Conservation (phyloP, 768 basidiomycete genomes). For the Fomitopsis pulvina region DNA sequence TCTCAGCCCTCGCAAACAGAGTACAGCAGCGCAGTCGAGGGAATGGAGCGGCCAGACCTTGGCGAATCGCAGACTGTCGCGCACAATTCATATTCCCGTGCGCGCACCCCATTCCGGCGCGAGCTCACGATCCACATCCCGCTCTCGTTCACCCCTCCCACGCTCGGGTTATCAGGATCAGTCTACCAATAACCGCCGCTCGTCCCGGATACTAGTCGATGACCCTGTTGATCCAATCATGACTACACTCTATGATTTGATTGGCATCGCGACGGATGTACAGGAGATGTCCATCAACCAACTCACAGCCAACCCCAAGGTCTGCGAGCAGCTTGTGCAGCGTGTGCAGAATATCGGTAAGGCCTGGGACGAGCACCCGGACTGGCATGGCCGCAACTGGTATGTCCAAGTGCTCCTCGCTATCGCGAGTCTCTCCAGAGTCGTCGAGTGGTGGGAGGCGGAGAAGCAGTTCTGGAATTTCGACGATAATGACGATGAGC, state of each 20-base stretch:
- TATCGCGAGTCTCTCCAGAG: conserved; percentile 90
- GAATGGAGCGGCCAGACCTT: conserved; percentile 46
- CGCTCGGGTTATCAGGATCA: conserved; percentile 62
- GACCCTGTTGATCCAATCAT: conserved; percentile 88
- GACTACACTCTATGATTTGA: conserved; percentile 85
- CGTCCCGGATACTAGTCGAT: conserved; percentile 78
- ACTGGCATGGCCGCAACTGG: conserved; percentile 98
- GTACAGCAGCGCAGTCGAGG: conserved; percentile 34
- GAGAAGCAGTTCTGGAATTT: conserved; percentile 99
- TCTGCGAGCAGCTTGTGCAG: conserved; percentile 82
- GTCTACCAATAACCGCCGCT: conserved; percentile 63
- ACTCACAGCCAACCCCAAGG: conserved; percentile 79
- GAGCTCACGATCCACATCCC: conserved; percentile 90
- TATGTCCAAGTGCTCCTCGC: conserved; percentile 96
- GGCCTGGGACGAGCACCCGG: conserved; percentile 96
- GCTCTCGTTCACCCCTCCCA: conserved; percentile 90
- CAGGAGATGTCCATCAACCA: conserved; percentile 83
- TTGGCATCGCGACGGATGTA: conserved; percentile 89
- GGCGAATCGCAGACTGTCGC: conserved; percentile 75
- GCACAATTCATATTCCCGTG: conserved; percentile 71
- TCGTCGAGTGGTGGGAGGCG: conserved; percentile 99
- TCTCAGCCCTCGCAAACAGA: conserved; percentile 57
- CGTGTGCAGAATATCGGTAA: conserved; percentile 88
- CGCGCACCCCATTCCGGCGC: conserved; percentile 65
- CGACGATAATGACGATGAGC: conserved; percentile 84